Evolutionary conservation across 352 stramenopile genomes (phyloP).

Genomic region (Phytopythium mirpurense): DNA sequence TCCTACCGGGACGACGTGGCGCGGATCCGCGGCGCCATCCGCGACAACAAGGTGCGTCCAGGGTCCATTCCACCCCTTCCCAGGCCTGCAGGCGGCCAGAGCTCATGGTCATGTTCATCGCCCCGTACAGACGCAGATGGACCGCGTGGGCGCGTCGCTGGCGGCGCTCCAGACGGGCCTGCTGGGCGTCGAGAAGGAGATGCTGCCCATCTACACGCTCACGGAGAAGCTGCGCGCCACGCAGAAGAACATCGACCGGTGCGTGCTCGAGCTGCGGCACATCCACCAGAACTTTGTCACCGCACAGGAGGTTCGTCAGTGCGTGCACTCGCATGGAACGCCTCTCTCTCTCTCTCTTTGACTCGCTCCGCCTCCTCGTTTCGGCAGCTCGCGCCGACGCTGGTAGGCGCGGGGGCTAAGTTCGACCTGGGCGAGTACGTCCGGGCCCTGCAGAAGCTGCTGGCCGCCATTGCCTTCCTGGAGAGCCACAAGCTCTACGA

Average conservation of each 20-base stretch:
- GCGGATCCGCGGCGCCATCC: slow-evolving; percentile 55
- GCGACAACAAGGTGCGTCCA: slow-evolving; percentile 49
- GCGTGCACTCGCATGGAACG: too few relatives aligned
- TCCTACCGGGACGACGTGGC: slow-evolving; percentile 41
- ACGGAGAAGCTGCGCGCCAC: slow-evolving; percentile 74
- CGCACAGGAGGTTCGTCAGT: slow-evolving; percentile 45
- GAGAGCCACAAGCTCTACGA: slow-evolving; percentile 68
- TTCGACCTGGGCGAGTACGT: slow-evolving; percentile 73
- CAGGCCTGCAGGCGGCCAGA: too few relatives aligned
- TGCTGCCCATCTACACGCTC: slow-evolving; percentile 82
- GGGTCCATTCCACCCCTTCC: too few relatives aligned
- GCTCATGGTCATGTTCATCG: neutral
- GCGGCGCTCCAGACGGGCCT: slow-evolving; percentile 56
- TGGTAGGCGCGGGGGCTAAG: slow-evolving; percentile 55
- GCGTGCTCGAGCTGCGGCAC: slow-evolving; percentile 57
- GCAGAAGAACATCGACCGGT: slow-evolving; percentile 82
- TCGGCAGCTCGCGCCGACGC: slow-evolving; percentile 49
- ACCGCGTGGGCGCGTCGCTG: slow-evolving; percentile 49
- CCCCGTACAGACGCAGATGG: slow-evolving; percentile 45
- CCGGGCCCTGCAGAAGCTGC: slow-evolving; percentile 52
- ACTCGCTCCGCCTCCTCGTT: too few relatives aligned
- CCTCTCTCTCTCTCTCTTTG: neutral
- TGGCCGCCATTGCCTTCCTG: slow-evolving; percentile 65
- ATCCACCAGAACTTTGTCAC: slow-evolving; percentile 77
- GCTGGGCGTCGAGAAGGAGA: slow-evolving; percentile 69